Evolutionary conservation across 2,329 filamentous ascomycete genomes (phyloP).

Genomic region (Aspergillus japonicus): DNA sequence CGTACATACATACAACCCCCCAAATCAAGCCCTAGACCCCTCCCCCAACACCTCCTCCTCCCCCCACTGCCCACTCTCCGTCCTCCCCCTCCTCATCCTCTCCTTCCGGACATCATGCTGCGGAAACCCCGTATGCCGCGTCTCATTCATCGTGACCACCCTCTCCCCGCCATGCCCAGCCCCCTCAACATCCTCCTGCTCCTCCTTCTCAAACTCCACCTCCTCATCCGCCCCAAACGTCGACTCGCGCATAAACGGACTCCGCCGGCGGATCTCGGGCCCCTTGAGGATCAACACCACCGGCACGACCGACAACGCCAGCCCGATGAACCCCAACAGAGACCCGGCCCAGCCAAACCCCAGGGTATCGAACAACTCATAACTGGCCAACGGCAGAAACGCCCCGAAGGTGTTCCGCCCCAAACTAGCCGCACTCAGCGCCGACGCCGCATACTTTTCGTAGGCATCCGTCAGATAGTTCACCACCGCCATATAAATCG

Average conservation of each 20-base stretch:
- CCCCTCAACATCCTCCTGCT: neutral
- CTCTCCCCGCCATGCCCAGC: neutral
- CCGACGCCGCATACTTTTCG: slow-evolving; percentile 49
- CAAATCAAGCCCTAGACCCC: neutral
- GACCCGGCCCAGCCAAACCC: slow-evolving; percentile 47
- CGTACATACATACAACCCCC: neutral
- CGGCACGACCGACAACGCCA: slow-evolving; percentile 41
- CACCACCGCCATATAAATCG: slow-evolving; percentile 49
- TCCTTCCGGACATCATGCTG: neutral
- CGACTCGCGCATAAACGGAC: slow-evolving; percentile 33
- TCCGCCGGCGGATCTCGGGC: slow-evolving; percentile 34
- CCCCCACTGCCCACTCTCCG: neutral
- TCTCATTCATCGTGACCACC: neutral
- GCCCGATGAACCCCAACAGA: slow-evolving; percentile 45
- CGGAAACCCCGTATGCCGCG: neutral
- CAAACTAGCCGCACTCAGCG: slow-evolving; percentile 48
- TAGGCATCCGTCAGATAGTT: slow-evolving; percentile 53
- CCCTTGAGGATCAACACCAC: slow-evolving; percentile 45
- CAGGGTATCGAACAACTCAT: slow-evolving; percentile 40
- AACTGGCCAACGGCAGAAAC: slow-evolving; percentile 47
- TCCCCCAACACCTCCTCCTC: neutral
- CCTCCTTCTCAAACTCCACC: slow-evolving; percentile 2
- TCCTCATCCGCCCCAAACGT: slow-evolving; percentile 20
- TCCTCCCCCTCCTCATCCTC: neutral
- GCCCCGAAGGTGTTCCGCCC: slow-evolving; percentile 48